A percentile compares a stretch with the other conserved stretches of the same genome.
phyloP scores from a whole-genome alignment of 352 stramenopile genomes.

The Globisporangium ultimum region DNA sequence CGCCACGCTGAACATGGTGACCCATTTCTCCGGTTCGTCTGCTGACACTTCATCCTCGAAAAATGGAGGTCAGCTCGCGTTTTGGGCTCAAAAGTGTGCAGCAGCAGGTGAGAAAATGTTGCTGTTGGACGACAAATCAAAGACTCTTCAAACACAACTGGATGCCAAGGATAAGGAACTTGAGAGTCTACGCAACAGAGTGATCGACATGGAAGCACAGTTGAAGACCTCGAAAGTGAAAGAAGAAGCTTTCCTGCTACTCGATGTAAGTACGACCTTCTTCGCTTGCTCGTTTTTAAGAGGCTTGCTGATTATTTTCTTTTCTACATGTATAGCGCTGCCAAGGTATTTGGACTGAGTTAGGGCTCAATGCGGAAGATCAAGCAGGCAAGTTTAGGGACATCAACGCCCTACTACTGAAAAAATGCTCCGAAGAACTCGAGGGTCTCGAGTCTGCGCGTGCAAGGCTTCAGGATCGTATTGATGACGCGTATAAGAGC shows the following conservation, averaged over 20 bases:
- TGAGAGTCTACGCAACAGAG: constrained; percentile 17
- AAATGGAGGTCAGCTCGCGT: constrained; percentile 13
- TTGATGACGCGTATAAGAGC: constrained; percentile 28
- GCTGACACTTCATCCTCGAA: constrained; percentile 6
- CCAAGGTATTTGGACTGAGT: constrained; percentile 65
- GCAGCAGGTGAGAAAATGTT: constrained; percentile 17
- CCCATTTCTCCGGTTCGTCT: constrained; percentile 29
- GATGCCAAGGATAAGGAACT: constrained; percentile 22
- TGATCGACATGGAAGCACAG: constrained; percentile 30
- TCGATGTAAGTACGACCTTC: constrained; percentile 36
- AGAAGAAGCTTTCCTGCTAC: constrained; percentile 54
- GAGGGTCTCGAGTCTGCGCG: constrained; percentile 47
- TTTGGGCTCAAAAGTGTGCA: constrained; percentile 13
- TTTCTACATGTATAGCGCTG: constrained; percentile 30
- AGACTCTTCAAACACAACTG: constrained; percentile 20
- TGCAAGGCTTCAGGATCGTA: constrained; percentile 42
- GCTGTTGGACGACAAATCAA: constrained; percentile 22
- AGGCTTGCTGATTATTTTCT: constrained; percentile 1
- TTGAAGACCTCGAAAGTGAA: constrained; percentile 47
- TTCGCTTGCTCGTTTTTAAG: neutral
- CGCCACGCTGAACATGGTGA: constrained; percentile 34
- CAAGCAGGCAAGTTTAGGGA: constrained; percentile 56
- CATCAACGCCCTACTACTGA: constrained; percentile 54
- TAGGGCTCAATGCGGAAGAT: constrained; percentile 49
- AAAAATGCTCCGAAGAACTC: constrained; percentile 59